Percentiles rank a stretch among this genome's conserved stretches.
Conservation (phyloP, 148 eudicot species). For the Diospyros lotus region DNA sequence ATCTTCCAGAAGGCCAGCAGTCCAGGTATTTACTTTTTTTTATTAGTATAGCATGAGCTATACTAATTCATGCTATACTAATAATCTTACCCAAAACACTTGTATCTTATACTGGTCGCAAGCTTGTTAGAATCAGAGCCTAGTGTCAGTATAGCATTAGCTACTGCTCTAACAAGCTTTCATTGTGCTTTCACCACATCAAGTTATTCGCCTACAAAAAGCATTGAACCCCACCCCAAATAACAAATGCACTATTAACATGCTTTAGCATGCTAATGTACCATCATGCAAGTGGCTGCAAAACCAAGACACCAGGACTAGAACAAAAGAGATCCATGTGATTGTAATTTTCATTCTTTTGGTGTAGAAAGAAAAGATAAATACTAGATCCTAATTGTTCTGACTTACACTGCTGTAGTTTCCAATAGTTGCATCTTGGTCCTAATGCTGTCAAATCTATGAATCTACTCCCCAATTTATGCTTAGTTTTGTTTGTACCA, state of each 20-base stretch:
- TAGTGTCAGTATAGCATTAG: no score
- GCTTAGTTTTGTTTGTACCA: not conserved
- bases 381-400: not conserved
- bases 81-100: no score
- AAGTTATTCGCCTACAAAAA: no score
- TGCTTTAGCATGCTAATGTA: not conserved
- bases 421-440: no score
- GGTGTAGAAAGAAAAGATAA: not conserved
- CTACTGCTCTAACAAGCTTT: no score
- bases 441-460: not conserved
- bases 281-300: not conserved
- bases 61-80: no score
- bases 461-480: not conserved
- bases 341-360: not conserved
- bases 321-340: not conserved
- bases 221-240: no score
- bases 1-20: slow-evolving; percentile 97
- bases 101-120: no score
- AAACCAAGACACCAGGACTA: not conserved
- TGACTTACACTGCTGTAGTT: not conserved
- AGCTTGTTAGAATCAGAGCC: no score
- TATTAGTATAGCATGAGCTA: not conserved
- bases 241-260: no score
- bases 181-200: no score
- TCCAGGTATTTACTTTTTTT: slow-evolving; percentile 55